Conservation (phyloP, 2,329 filamentous ascomycete species). For the Metarhizium sp. region DNA sequence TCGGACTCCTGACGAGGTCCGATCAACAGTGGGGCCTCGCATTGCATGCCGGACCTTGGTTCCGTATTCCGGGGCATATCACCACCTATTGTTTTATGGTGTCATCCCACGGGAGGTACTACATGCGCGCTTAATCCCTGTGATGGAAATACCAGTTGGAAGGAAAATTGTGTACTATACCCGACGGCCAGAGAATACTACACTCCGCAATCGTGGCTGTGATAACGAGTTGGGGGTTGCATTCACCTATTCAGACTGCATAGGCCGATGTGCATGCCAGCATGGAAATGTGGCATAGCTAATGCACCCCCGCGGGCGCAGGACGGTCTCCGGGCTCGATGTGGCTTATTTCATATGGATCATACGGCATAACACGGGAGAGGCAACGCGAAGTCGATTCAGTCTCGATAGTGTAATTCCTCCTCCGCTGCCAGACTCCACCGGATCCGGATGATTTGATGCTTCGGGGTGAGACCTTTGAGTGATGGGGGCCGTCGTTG, state of each 20-base stretch:
- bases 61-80: too few relatives aligned
- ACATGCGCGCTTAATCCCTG: not conserved
- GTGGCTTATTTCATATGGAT: not conserved
- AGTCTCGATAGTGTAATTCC: not conserved
- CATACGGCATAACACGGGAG: not conserved
- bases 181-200: too few relatives aligned
- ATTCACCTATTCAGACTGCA: not conserved
- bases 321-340: not conserved
- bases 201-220: not conserved
- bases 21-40: not conserved
- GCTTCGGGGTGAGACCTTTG: not conserved
- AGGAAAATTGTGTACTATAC: too few relatives aligned
- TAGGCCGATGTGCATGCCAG: not conserved
- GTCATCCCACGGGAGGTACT: not conserved
- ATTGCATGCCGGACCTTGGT: not conserved
- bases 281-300: not conserved
- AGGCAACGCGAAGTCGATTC: not conserved
- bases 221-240: not conserved
- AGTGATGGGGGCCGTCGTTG: not conserved
- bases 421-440: not conserved
- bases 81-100: not conserved
- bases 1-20: not conserved
- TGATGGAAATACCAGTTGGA: too few relatives aligned
- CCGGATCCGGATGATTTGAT: not conserved
- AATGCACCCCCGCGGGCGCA: not conserved